Evolutionary conservation across 2,329 filamentous ascomycete genomes (phyloP).

Genomic region (Metarhizium sp.): DNA sequence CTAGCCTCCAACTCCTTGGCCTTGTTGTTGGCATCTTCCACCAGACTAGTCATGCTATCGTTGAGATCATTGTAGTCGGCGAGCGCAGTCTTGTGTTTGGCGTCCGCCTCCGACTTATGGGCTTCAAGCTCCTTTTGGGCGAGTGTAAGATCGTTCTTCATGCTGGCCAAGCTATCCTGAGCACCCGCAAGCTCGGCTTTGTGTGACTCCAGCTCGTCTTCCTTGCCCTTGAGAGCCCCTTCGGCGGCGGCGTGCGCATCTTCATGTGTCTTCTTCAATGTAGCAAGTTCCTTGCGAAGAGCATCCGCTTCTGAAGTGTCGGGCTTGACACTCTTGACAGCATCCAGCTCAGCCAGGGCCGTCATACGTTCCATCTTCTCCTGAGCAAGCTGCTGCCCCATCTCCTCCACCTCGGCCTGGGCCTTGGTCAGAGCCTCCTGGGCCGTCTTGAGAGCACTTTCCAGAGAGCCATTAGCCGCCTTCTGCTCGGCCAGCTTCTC

Average conservation of each 20-base stretch:
- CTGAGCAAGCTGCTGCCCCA: conserved; percentile 45
- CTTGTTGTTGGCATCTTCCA: conserved; percentile 49
- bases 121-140: conserved; percentile 44
- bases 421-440: conserved; percentile 35
- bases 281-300: conserved; percentile 39
- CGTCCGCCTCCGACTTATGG: conserved; percentile 39
- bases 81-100: conserved; percentile 43
- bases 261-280: conserved; percentile 37
- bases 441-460: conserved; percentile 26
- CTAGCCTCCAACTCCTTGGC: conserved; percentile 41
- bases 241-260: conserved; percentile 28
- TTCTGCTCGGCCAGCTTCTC: conserved; percentile 27
- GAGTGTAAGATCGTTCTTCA: conserved; percentile 35
- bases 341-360: conserved; percentile 52
- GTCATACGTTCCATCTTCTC: conserved; percentile 53
- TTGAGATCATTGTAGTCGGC: conserved; percentile 55
- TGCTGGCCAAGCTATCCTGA: conserved; percentile 21
- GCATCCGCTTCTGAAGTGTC: conserved; percentile 46
- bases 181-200: conserved; percentile 25
- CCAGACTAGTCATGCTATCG: conserved; percentile 50
- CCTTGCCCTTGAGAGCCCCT: conserved; percentile 24
- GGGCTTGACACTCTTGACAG: conserved; percentile 43
- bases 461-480: conserved; percentile 24
- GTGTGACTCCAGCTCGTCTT: conserved; percentile 25
- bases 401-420: conserved; percentile 37